A percentile compares a stretch with the other conserved stretches of the same genome.
These are phyloP conservation scores for Kalmanozyma brasiliensis DNA, from an alignment of 1,284 basidiomycete genomes.

Conservation along the genomic window DNA sequence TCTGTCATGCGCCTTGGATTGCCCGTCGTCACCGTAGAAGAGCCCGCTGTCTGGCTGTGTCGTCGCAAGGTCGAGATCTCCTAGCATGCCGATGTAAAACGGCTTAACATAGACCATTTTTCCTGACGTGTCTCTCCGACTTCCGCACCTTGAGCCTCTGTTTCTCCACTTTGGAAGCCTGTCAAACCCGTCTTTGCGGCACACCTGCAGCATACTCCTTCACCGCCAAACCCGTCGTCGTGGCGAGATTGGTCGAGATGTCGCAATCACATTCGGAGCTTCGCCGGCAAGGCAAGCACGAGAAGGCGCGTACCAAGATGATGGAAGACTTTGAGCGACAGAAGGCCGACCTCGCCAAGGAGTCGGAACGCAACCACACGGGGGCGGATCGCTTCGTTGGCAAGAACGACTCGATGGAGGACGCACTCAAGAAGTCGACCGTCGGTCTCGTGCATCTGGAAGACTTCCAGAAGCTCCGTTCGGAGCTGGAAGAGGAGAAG, in stretches of 20 bases:
- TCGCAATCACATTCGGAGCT: constrained; percentile 53
- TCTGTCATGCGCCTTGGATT: constrained; percentile 9
- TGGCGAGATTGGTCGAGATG: too few species aligned
- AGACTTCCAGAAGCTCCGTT: constrained; percentile 81
- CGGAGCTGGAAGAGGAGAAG: constrained; percentile 91
- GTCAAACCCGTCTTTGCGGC: too few species aligned
- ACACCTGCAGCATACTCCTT: too few species aligned
- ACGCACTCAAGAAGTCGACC: constrained; percentile 89
- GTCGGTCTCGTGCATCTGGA: constrained; percentile 91
- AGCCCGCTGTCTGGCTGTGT: constrained; percentile 38
- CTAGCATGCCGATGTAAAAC: background rate
- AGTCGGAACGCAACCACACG: constrained; percentile 64
- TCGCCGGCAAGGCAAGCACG: constrained; percentile 54
- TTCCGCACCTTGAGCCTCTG: too few species aligned
- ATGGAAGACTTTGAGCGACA: constrained; percentile 86
- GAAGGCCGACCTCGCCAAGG: constrained; percentile 78
- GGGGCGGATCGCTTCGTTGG: constrained; percentile 83
- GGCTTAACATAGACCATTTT: background rate
- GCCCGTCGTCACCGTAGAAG: constrained; percentile 25
- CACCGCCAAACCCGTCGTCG: background rate
- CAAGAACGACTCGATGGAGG: constrained; percentile 94
- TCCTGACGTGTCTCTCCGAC: too few species aligned
- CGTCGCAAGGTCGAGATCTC: constrained; percentile 15
- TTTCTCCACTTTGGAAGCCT: too few species aligned
- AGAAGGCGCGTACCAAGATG: constrained; percentile 56